These are phyloP conservation scores for Lentinula boryana DNA, from an alignment of 768 basidiomycete species.

Conservation along the genomic window DNA sequence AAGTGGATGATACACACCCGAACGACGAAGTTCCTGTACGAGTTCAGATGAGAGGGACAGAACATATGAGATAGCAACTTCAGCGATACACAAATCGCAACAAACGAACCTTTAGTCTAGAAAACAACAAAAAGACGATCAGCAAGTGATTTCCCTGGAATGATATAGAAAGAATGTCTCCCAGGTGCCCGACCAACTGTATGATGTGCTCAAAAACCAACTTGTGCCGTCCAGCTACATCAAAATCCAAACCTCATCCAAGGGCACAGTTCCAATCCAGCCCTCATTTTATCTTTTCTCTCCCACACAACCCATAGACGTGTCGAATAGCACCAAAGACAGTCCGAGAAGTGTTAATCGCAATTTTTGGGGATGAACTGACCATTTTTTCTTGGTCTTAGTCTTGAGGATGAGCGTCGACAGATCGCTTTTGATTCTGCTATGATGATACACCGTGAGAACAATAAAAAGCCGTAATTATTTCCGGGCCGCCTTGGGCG, in stretches of 20 bases:
- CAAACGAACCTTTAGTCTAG: constrained; percentile 82
- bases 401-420: constrained; percentile 10
- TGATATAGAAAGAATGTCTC: not conserved
- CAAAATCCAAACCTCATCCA: constrained; percentile 14
- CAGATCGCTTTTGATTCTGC: not conserved
- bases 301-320: not conserved
- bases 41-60: not conserved
- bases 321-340: not conserved
- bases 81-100: not conserved
- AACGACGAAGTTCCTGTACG: constrained; percentile 90
- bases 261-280: constrained; percentile 14
- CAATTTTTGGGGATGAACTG: constrained; percentile 23
- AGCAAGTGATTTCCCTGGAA: not conserved
- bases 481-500: too few species aligned
- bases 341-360: not conserved
- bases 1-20: constrained; percentile 51
- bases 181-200: too few species aligned
- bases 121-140: constrained; percentile 11
- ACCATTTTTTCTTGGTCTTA: constrained; percentile 41
- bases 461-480: not conserved
- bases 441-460: not conserved
- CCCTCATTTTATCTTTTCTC: constrained; percentile 1
- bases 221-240: constrained; percentile 3
- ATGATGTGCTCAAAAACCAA: too few species aligned
- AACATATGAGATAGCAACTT: constrained; percentile 1